These are phyloP conservation scores for Spathaspora arborariae DNA, from an alignment of 805 yeast species.

Conservation along the genomic window DNA sequence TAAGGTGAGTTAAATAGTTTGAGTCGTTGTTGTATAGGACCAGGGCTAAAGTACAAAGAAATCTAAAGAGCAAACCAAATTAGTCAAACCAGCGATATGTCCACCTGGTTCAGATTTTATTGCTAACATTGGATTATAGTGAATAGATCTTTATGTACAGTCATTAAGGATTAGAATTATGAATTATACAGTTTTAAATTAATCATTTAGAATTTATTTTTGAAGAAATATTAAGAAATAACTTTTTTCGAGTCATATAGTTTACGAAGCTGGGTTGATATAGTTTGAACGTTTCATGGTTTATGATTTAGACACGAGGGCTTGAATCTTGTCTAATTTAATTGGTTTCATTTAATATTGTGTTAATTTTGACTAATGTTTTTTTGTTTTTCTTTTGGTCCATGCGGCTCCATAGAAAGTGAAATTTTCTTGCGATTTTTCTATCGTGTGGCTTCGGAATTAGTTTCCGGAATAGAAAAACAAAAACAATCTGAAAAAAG, in stretches of 20 bases:
- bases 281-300: too few species aligned
- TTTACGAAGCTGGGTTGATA: too few species aligned
- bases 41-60: too few species aligned
- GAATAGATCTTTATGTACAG: too few species aligned
- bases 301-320: background rate
- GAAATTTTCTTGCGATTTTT: background rate
- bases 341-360: background rate
- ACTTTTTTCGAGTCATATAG: background rate
- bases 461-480: background rate
- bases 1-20: too few species aligned
- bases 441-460: background rate
- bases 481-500: background rate
- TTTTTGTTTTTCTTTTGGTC: too few species aligned
- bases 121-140: too few species aligned
- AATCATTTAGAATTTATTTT: background rate
- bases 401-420: background rate
- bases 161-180: background rate
- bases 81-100: too few species aligned
- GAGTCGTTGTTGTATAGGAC: too few species aligned
- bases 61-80: too few species aligned
- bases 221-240: background rate
- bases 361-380: background rate
- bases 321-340: background rate
- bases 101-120: too few species aligned
- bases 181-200: background rate